Evolutionary conservation across 768 basidiomycete species (phyloP).

Genomic region (Macrolepiota albuminosa): DNA sequence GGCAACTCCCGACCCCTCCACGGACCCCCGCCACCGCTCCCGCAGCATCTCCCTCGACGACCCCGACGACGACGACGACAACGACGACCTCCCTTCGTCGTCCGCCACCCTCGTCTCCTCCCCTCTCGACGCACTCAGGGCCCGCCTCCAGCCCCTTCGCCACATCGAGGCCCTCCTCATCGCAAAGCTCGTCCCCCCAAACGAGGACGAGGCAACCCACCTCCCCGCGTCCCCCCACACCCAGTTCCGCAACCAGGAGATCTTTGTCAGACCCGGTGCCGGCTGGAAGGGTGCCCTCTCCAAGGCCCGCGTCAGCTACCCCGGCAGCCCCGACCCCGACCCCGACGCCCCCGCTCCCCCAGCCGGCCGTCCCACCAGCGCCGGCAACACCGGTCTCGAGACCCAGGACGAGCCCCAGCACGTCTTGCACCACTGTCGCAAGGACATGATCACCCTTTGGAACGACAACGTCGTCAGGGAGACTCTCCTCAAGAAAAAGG

Average conservation of each 20-base stretch:
- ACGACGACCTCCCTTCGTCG: conserved; percentile 18
- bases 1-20: neutral
- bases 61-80: conserved; percentile 8
- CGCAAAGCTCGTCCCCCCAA: conserved; percentile 61
- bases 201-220: conserved; percentile 55
- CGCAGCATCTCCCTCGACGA: conserved; percentile 27
- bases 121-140: conserved; percentile 51
- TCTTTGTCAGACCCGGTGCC: conserved; percentile 60
- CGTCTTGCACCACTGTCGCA: conserved; percentile 51
- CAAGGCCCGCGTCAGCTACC: conserved; percentile 33
- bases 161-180: conserved; percentile 70
- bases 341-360: neutral
- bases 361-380: conserved; percentile 29
- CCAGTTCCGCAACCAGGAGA: conserved; percentile 39
- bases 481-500: conserved; percentile 50
- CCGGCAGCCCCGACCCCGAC: conserved; percentile 5
- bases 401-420: conserved; percentile 56
- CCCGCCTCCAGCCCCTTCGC: conserved; percentile 60
- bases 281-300: conserved; percentile 62
- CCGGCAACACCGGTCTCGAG: conserved; percentile 41
- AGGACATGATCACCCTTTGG: conserved; percentile 70
- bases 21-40: conserved; percentile 30
- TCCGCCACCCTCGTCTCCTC: conserved; percentile 22
- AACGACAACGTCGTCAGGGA: conserved; percentile 52
- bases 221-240: conserved; percentile 16